Evolutionary conservation across 202 grass and related monocot species (phyloP).

Genomic region (Setaria italica): DNA sequence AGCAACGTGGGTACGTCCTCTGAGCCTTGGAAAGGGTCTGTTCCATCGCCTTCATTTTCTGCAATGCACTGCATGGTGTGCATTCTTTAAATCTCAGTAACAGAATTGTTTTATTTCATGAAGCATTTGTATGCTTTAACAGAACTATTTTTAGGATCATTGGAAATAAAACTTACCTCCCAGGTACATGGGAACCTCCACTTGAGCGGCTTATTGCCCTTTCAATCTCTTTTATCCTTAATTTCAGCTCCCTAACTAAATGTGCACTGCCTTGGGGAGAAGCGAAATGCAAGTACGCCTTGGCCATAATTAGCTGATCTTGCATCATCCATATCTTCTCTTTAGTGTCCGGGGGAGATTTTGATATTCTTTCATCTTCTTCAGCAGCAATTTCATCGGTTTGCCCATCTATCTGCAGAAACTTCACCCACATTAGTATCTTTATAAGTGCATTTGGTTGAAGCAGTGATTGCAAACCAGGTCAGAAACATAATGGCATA

Average conservation of each 20-base stretch:
- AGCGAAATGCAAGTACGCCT: slow-evolving; percentile 73
- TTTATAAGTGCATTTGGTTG: neutral
- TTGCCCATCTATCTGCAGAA: slow-evolving; percentile 48
- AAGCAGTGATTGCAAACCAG: neutral
- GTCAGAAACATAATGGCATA: neutral
- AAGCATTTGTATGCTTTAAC: neutral
- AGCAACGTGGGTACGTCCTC: slow-evolving; percentile 72
- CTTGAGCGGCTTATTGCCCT: slow-evolving; percentile 63
- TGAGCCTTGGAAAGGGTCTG: slow-evolving; percentile 66
- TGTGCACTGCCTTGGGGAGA: slow-evolving; percentile 55
- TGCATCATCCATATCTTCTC: slow-evolving; percentile 86
- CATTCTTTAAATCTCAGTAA: slow-evolving; percentile 49
- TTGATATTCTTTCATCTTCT: slow-evolving; percentile 54
- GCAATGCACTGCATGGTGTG: slow-evolving; percentile 64
- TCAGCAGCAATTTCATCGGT: slow-evolving; percentile 40
- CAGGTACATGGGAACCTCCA: slow-evolving; percentile 52
- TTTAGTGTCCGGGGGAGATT: slow-evolving; percentile 49
- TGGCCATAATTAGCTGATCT: slow-evolving; percentile 85
- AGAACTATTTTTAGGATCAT: neutral
- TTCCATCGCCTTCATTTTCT: slow-evolving; percentile 85
- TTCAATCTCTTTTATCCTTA: slow-evolving; percentile 83
- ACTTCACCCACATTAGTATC: neutral
- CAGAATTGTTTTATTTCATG: neutral
- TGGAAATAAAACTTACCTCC: slow-evolving; percentile 53
- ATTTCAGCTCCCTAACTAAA: slow-evolving; percentile 67